These are phyloP conservation scores for Trichoderma brevicompactum DNA, from an alignment of 2,329 filamentous ascomycete species.

Conservation along the genomic window DNA sequence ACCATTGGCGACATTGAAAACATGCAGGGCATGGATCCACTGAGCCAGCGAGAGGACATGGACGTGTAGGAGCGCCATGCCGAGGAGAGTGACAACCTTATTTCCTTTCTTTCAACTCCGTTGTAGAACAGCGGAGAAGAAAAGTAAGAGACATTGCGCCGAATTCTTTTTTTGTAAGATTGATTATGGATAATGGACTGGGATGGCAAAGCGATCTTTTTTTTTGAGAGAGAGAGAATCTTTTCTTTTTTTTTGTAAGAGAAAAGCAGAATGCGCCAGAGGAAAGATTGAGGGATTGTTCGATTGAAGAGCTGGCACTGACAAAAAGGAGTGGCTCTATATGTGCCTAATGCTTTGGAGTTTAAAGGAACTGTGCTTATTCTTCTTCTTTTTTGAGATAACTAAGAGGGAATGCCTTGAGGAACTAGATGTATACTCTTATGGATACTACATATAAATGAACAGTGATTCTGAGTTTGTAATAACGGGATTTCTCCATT, in stretches of 20 bases:
- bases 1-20: constrained; percentile 70
- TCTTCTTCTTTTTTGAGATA: constrained; percentile 7
- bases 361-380: constrained; percentile 10
- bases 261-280: not conserved
- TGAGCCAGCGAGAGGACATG: constrained; percentile 46
- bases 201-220: constrained; percentile 26
- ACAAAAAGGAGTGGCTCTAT: constrained; percentile 13
- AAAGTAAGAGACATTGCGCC: constrained; percentile 4
- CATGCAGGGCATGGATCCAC: constrained; percentile 50
- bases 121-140: not conserved
- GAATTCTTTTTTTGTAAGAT: constrained; percentile 20
- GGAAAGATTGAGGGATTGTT: constrained; percentile 5
- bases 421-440: constrained; percentile 29
- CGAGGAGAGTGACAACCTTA: constrained; percentile 28
- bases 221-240: constrained; percentile 8
- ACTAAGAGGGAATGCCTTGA: constrained; percentile 2
- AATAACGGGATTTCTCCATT: not conserved
- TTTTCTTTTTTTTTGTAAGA: constrained; percentile 18
- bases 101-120: not conserved
- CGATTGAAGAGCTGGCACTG: constrained; percentile 1
- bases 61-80: constrained; percentile 24
- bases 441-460: constrained; percentile 26
- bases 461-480: not conserved
- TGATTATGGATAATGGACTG: constrained; percentile 14
- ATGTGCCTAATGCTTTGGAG: constrained; percentile 25